Evolutionary conservation across 768 basidiomycete genomes (phyloP).

Genomic region (Phaeotremella fagi): DNA sequence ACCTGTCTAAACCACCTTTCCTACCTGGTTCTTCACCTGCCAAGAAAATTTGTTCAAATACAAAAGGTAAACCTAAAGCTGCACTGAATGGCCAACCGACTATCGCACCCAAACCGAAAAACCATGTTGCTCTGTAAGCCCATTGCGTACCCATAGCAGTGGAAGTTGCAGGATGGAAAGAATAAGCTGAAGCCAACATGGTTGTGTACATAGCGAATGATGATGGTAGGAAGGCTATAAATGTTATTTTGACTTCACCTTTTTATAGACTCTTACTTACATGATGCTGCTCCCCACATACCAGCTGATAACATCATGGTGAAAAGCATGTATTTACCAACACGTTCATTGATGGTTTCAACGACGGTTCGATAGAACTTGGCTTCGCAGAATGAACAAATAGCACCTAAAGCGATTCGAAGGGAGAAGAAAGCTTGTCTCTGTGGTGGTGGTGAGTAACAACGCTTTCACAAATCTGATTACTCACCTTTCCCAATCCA

Average conservation of each 20-base stretch:
- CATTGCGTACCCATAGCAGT: conserved; percentile 57
- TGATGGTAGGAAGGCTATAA: conserved; percentile 82
- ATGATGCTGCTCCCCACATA: conserved; percentile 87
- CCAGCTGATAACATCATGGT: conserved; percentile 78
- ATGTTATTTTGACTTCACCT: not conserved
- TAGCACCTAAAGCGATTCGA: conserved; percentile 68
- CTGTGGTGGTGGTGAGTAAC: too few relatives aligned
- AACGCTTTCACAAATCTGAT: too few relatives aligned
- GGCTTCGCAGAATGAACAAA: conserved; percentile 72
- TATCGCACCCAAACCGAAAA: conserved; percentile 75
- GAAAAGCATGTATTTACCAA: conserved; percentile 90
- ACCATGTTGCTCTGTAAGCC: conserved; percentile 59
- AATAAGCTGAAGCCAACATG: conserved; percentile 68
- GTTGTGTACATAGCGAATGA: conserved; percentile 90
- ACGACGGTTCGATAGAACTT: conserved; percentile 75
- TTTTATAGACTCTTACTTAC: conserved; percentile 52
- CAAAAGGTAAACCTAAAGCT: conserved; percentile 78
- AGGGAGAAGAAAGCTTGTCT: conserved; percentile 83
- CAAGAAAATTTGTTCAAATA: conserved; percentile 81
- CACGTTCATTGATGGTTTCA: conserved; percentile 76
- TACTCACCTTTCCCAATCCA: conserved; percentile 65
- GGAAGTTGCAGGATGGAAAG: conserved; percentile 49
- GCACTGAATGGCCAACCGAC: conserved; percentile 97
- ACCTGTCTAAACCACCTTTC: conserved; percentile 23
- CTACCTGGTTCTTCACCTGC: conserved; percentile 58